Conservation (phyloP, 73 alveolate genomes). For the Symbiodinium natans region DNA sequence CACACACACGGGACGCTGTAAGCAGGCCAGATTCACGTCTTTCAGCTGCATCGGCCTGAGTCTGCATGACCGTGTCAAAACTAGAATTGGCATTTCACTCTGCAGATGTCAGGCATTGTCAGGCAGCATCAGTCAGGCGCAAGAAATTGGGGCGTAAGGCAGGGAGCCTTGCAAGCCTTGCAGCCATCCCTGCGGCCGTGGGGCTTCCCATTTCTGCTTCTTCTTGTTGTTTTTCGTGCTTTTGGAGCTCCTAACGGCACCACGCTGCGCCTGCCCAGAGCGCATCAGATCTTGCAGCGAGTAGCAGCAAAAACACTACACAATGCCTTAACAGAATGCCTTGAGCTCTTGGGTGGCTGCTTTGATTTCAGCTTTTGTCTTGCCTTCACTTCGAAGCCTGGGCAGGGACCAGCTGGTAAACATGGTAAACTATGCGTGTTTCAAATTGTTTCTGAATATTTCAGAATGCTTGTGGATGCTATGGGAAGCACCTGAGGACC, state of each 20-base stretch:
- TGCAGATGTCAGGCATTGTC: no score
- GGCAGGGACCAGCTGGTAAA: background rate
- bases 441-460: background rate
- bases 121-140: no score
- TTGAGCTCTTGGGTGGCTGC: constrained; percentile 66
- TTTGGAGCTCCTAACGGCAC: background rate
- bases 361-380: constrained; percentile 39
- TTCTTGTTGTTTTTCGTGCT: background rate
- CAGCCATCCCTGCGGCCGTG: background rate
- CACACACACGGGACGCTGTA: background rate
- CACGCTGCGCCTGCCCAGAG: background rate
- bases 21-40: background rate
- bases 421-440: background rate
- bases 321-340: background rate
- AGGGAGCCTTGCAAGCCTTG: no score
- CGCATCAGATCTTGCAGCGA: background rate
- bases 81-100: no score
- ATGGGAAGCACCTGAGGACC: constrained; percentile 19
- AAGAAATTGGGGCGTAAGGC: no score
- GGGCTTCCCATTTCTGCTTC: background rate
- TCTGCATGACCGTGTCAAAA: background rate
- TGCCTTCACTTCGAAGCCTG: constrained; percentile 85
- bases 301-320: background rate
- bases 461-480: background rate
- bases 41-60: background rate